Base-by-base conservation (phyloP, 805 yeast genomes). In the Pachysolen tannophilus region DNA sequence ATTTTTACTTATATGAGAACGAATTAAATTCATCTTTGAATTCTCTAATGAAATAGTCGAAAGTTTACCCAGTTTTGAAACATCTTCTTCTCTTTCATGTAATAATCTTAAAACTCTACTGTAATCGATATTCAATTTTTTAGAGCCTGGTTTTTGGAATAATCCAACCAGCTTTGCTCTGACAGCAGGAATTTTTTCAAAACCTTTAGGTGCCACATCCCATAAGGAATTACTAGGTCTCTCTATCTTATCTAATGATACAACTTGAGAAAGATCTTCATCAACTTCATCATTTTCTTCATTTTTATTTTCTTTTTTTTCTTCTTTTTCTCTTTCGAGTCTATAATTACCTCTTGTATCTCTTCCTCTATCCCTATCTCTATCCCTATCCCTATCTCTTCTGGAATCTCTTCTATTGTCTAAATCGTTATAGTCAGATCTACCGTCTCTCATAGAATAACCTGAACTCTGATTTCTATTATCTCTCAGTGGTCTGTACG, bases 91-190 rank as follows among this genome's bases (percentile, higher is more conserved):
- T 44, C 36, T 49, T 53, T 33, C 38, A 13, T 30, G 20, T 11
- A 37, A 24, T 14, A 37, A 24, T 5, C 30, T 9, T 17, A 61
- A 42, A 20, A 61, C 53, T 29, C 63, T 66, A 20, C 56, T 53
- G 14, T 57, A 49, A 9, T 56, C 56, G 4, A 69, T 61, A 33
- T 58, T 66, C 24, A 61, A 46, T 38, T 63, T 68, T 5, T 67
- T 60, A 16, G 62, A 54, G 26, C 87, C 87, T 1, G 92, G 90
- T 13, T 72, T 61, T 2, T 88, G 85, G 47, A 85, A 86, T 2
- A 83, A 54, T 0, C 95, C 95, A 2, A 85, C 72, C 13, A 82
- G 58, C 47, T 85, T 86, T 5, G 92, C 94, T 40, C 80, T 64
- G 41, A 78, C 83, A 0, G 92, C 82, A 2, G 82, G 69, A 1